Conservation (phyloP, 805 yeast genomes). For the Starmera amethionina region DNA sequence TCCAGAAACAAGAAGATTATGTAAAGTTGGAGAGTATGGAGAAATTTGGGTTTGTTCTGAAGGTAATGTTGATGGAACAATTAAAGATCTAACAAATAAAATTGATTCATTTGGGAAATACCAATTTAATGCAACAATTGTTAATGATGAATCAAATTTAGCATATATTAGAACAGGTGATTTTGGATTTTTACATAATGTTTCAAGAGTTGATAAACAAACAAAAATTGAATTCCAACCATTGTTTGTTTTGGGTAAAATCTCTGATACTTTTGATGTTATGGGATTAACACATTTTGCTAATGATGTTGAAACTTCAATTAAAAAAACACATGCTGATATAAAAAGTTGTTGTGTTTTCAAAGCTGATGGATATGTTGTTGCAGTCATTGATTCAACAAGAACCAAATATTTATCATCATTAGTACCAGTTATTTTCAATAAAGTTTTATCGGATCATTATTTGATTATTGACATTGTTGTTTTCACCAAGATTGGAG, state of each 20-base stretch:
- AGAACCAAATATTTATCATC: constrained; percentile 49
- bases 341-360: constrained; percentile 58
- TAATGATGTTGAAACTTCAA: constrained; percentile 64
- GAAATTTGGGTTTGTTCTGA: constrained; percentile 96
- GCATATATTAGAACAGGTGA: constrained; percentile 86
- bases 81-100: constrained; percentile 39
- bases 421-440: constrained; percentile 74
- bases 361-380: constrained; percentile 72
- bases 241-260: constrained; percentile 73
- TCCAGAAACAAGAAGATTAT: constrained; percentile 76
- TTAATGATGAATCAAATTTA: constrained; percentile 51
- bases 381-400: constrained; percentile 62
- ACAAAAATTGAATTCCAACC: constrained; percentile 50
- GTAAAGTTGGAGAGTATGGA: constrained; percentile 87
- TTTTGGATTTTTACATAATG: constrained; percentile 81
- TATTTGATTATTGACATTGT: constrained; percentile 78
- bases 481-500: constrained; percentile 59
- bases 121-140: constrained; percentile 56
- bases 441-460: constrained; percentile 69
- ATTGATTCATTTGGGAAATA: constrained; percentile 12
- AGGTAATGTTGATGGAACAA: constrained; percentile 54
- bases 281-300: constrained; percentile 91
- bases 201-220: constrained; percentile 36
- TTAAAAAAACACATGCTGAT: constrained; percentile 41
- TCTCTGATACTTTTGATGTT: constrained; percentile 82